Evolutionary conservation across 1,284 basidiomycete species (phyloP).

Genomic region (Austroboletus niveus): DNA sequence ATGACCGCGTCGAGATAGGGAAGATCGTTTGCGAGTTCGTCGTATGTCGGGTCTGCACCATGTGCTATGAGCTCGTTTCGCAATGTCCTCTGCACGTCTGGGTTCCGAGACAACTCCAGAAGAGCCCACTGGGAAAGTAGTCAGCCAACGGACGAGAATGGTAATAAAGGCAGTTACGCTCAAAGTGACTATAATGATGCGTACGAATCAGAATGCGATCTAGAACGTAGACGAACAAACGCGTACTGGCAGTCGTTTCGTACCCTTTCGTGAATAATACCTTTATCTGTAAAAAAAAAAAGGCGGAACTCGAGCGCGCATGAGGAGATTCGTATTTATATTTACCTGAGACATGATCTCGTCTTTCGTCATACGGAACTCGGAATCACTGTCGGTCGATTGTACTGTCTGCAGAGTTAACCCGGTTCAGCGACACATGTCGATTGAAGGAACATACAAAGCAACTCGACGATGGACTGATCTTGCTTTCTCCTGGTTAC

Average conservation of each 20-base stretch:
- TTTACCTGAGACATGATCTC: constrained; percentile 62
- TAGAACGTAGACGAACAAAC: not conserved
- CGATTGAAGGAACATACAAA: constrained; percentile 10
- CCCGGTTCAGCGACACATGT: too few species aligned
- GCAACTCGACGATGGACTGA: constrained; percentile 44
- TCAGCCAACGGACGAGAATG: not conserved
- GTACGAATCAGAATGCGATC: too few species aligned
- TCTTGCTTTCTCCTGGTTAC: constrained; percentile 36
- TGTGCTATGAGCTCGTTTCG: constrained; percentile 38
- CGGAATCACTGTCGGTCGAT: too few species aligned
- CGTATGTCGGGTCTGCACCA: constrained; percentile 25
- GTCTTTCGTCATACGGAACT: constrained; percentile 52
- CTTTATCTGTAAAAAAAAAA: constrained; percentile 29
- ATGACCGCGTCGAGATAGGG: constrained; percentile 22
- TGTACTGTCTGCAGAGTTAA: too few species aligned
- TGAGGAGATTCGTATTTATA: not conserved
- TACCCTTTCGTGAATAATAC: constrained; percentile 40
- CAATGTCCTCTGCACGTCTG: constrained; percentile 34
- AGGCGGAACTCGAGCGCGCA: not conserved
- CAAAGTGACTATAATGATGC: too few species aligned
- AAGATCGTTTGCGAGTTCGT: constrained; percentile 15
- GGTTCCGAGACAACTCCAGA: constrained; percentile 24
- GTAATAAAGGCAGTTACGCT: too few species aligned
- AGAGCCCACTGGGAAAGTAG: constrained; percentile 24
- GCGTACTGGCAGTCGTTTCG: constrained; percentile 40